phyloP scores from a whole-genome alignment of 164 flowering plant species.

The Paratinospora sagittata region DNA sequence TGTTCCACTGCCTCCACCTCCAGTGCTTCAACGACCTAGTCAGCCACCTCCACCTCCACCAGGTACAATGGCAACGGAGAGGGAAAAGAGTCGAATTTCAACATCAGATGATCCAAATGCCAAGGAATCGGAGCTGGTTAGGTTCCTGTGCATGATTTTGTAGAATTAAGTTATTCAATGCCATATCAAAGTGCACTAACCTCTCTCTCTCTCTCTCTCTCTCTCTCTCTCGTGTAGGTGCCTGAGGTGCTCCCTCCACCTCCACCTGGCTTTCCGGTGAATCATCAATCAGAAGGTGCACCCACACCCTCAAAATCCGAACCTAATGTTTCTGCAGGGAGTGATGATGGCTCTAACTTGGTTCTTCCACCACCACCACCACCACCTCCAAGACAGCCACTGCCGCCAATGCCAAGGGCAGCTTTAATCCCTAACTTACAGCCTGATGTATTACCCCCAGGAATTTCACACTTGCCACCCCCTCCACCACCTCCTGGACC shows the following conservation, averaged over 20 bases:
- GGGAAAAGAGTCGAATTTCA: constrained; percentile 32
- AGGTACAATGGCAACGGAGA: constrained; percentile 41
- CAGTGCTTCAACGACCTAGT: constrained; percentile 38
- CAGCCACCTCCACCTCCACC: constrained; percentile 86
- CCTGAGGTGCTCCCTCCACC: constrained; percentile 56
- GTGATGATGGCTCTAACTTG: constrained; percentile 43
- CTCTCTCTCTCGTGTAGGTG: constrained; percentile 31
- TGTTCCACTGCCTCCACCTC: constrained; percentile 56
- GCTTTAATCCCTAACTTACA: constrained; percentile 40
- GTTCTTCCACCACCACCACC: constrained; percentile 54
- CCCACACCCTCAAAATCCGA: constrained; percentile 38
- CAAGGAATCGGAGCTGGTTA: constrained; percentile 43
- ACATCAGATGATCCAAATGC: constrained; percentile 30
- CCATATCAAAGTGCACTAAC: background rate
- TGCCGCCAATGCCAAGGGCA: constrained; percentile 39
- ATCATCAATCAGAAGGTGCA: constrained; percentile 39
- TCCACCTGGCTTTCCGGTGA: constrained; percentile 54
- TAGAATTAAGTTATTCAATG: background rate
- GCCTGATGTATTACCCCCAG: constrained; percentile 77
- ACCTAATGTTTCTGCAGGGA: constrained; percentile 24
- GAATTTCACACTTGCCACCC: constrained; percentile 69
- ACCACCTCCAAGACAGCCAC: constrained; percentile 62
- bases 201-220: too few relatives aligned
- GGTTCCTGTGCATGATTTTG: constrained; percentile 5
- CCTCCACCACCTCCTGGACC: constrained; percentile 81